Base-by-base conservation (phyloP, 257 asterid genomes). In the Petunia axillaris region DNA sequence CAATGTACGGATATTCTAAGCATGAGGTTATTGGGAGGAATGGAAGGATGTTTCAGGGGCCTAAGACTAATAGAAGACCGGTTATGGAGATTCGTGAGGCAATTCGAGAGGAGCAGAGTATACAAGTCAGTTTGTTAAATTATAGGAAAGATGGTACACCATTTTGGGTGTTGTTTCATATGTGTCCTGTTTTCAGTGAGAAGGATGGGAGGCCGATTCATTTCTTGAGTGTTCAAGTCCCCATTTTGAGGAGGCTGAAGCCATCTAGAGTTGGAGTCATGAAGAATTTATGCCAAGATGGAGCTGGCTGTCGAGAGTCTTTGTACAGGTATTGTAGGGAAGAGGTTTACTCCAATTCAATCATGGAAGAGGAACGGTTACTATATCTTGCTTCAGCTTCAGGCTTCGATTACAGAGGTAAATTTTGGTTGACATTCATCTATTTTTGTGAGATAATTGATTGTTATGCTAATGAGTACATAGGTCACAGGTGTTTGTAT, bases 91-190 rank as follows among this genome's bases (percentile, higher is more conserved):
- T 96, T 80, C 89, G 97, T 6, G 98, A 96, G 93, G 98, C 99
- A 0, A 86, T 96, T 82, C 87, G 93, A 10, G 95, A 83, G 85
- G 99, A 89, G 91, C 89, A 85, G 86, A 87, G 78, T 43, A 76
- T 96, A 70, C 90, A 89, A 87, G 80, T 88, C 38, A 91, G 84
- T 82, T 62, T 96, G 88, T 84, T 92, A 91, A 96, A 94, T 87
- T 96, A 96, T 81, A 91, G 92, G 89, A 96, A 94, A 84, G 94
- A 96, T 48, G 98, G 98, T 84, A 92, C 90, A 10, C 97, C 99
- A 9, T 92, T 96, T 86, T 92, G 99, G 98, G 89, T 94, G 93
- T 82, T 96, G 86, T 91, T 96, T 82, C 92, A 87, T 66, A 79
- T 94, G 94, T 92, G 93, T 84, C 99, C 99, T 76, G 92, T 96